Evolutionary conservation across 768 basidiomycete species (phyloP).

Genomic region (Rhodotorula diobovata): DNA sequence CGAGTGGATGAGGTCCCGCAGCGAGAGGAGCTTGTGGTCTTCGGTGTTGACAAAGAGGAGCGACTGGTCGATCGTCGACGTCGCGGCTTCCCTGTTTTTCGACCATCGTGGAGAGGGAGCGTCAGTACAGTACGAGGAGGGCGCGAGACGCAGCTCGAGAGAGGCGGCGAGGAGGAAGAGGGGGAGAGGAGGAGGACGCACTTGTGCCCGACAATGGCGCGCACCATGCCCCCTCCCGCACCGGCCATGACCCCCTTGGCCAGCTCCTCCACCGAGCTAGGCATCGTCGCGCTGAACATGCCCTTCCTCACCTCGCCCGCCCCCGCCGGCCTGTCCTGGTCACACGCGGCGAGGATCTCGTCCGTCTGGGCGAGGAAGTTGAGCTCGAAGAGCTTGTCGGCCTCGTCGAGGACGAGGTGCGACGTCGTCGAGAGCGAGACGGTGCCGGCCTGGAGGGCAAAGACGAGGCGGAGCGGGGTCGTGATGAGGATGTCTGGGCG

Average conservation of each 20-base stretch:
- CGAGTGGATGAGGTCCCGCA: constrained; percentile 70
- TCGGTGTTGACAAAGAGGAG: constrained; percentile 90
- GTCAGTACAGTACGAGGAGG: too few relatives aligned
- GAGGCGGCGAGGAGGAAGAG: neutral
- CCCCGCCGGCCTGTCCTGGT: constrained; percentile 49
- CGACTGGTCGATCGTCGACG: constrained; percentile 80
- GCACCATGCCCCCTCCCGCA: constrained; percentile 61
- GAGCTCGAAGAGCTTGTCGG: constrained; percentile 62
- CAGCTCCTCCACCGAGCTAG: constrained; percentile 76
- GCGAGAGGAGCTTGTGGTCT: constrained; percentile 84
- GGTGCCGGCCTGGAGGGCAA: constrained; percentile 57
- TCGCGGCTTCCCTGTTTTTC: constrained; percentile 81
- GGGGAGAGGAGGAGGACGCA: constrained; percentile 52
- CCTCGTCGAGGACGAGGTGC: constrained; percentile 42
- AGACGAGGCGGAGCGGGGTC: constrained; percentile 82
- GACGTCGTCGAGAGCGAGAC: constrained; percentile 17
- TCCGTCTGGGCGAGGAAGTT: constrained; percentile 85
- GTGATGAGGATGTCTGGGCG: constrained; percentile 77
- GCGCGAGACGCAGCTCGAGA: neutral
- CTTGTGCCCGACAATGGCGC: constrained; percentile 96
- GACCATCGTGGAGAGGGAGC: too few relatives aligned
- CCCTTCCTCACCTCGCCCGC: constrained; percentile 66
- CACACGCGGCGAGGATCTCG: constrained; percentile 77
- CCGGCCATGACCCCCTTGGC: constrained; percentile 71
- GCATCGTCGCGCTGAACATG: constrained; percentile 91